A percentile compares a stretch with the other conserved stretches of the same genome.
Evolutionary conservation across 2,329 filamentous ascomycete genomes (phyloP).

Genomic region (Fusarium protoensiforme): DNA sequence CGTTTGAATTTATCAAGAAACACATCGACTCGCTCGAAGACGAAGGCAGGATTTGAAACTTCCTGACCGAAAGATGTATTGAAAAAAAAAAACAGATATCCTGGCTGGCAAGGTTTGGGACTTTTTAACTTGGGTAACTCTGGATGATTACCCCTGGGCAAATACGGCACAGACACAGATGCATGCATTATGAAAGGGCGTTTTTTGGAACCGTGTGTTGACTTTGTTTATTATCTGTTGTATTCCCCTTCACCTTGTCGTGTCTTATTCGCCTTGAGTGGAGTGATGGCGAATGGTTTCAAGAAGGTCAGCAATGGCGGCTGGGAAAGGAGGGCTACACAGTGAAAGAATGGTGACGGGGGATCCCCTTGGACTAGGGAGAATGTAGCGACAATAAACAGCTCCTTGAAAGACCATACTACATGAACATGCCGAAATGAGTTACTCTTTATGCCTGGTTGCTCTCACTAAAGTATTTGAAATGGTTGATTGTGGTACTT

Average conservation of each 20-base stretch:
- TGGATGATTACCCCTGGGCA: slow-evolving; percentile 14
- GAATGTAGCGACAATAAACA: not conserved
- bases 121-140: slow-evolving; percentile 14
- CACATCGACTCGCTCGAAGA: slow-evolving; percentile 68
- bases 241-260: not conserved
- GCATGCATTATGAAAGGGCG: slow-evolving; percentile 42
- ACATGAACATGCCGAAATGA: not conserved
- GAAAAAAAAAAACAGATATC: slow-evolving; percentile 9
- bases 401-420: not conserved
- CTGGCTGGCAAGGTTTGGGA: slow-evolving; percentile 4
- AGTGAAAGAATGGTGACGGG: not conserved
- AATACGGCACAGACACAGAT: slow-evolving; percentile 23
- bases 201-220: slow-evolving; percentile 27
- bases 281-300: slow-evolving; percentile 81
- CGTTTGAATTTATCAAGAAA: slow-evolving; percentile 86
- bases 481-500: not conserved
- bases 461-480: not conserved
- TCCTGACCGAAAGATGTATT: not conserved
- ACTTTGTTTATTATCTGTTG: slow-evolving; percentile 14
- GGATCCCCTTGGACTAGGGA: not conserved
- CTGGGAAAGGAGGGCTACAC: slow-evolving; percentile 36
- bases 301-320: not conserved
- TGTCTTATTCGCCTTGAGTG: slow-evolving; percentile 61
- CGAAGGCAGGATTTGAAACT: slow-evolving; percentile 30
- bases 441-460: not conserved